Base-by-base conservation (phyloP, 2,329 filamentous ascomycete species). In the Cadophora sp. region DNA sequence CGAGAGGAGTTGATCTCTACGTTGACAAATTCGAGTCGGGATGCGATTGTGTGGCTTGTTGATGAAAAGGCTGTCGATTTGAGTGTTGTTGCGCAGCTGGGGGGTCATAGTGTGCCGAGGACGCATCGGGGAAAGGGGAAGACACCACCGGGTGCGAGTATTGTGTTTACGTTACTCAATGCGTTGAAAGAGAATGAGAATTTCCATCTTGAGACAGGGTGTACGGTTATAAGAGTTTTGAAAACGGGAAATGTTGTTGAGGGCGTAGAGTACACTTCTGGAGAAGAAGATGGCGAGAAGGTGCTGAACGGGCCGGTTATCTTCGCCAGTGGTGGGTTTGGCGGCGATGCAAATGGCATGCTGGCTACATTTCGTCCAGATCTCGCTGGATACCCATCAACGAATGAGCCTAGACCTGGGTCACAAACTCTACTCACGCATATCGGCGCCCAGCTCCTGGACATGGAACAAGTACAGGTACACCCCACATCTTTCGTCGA, bases 401-500 rank as follows among this genome's bases (percentile, higher is more conserved):
- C 89, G 0, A 90, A 90, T 71, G 87, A 90, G 14, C 82, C 85
- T 1, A 79, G 84, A 0, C 84, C 87, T 0, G 87, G 85, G 0
- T 81, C 86, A 1, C 86, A 89, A 66, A 70, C 75, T 0, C 73
- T 84, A 1, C 76, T 84, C 6, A 79, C 78, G 1, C 74, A 69
- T 2, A 62, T 81, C 0, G 82, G 82, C 0, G 82, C 81, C 0
- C 76, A 79, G 43, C 64, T 83, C 14, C 67, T 82, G 1, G 82
- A 84, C 69, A 84, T 84, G 82, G 79, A 82, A 0, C 73, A 77
- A 22, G 87, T 91, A 1, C 89, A 91, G 76, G 82, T 91, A 4
- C 89, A 91, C 71, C 88, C 89, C 2, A 90, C 88, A 0, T 87
- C 87, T 0, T 91, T 91, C 73, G 80, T 91, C 6, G 87, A 90